Evolutionary conservation across 306 rosid genomes (phyloP).

Genomic region (Cucumis sativus): DNA sequence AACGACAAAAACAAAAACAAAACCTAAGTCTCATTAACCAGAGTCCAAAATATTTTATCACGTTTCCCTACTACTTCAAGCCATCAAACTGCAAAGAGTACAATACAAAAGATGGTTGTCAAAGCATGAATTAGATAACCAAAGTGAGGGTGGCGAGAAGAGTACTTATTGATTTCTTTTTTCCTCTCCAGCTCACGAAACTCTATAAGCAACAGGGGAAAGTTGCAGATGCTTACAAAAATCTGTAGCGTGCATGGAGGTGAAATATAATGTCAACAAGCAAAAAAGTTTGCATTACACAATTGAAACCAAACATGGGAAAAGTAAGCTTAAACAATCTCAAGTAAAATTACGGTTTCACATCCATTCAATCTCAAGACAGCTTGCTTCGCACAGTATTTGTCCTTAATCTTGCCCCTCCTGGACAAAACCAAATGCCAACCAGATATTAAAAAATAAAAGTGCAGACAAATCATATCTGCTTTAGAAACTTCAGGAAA

Average conservation of each 20-base stretch:
- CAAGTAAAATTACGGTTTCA: neutral
- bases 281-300: neutral
- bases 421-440: neutral
- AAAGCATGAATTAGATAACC: neutral
- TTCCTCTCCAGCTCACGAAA: neutral
- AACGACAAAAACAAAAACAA: neutral
- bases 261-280: neutral
- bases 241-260: neutral
- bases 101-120: neutral
- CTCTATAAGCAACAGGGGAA: neutral
- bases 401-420: neutral
- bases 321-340: neutral
- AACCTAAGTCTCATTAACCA: neutral
- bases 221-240: slow-evolving; percentile 1
- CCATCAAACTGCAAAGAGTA: neutral
- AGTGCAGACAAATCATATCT: neutral
- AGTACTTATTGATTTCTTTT: slow-evolving; percentile 6
- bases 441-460: neutral
- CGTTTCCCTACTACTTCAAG: neutral
- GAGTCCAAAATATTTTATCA: neutral
- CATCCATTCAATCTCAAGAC: neutral
- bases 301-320: neutral
- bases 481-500: neutral
- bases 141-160: neutral
- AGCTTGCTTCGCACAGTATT: neutral